A percentile compares a stretch with the other conserved stretches of the same genome.
Evolutionary conservation across 495 filamentous ascomycete genomes (phyloP).

Genomic region (Wilcoxina mikolae): DNA sequence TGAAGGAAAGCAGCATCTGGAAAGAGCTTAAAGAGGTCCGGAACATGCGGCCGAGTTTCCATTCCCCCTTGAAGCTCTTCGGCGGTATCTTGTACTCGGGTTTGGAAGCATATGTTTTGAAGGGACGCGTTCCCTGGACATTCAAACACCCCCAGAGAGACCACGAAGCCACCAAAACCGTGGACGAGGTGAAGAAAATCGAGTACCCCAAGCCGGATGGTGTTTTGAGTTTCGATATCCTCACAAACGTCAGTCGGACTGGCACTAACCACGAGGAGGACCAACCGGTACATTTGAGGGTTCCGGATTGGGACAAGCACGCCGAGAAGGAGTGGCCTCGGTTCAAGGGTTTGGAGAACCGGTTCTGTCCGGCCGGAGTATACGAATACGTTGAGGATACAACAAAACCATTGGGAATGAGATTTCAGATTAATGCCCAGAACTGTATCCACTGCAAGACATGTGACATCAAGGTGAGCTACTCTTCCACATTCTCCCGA

Average conservation of each 20-base stretch:
- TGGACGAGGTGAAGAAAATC: constrained; percentile 69
- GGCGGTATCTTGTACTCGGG: constrained; percentile 90
- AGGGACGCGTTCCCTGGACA: constrained; percentile 82
- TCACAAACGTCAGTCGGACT: constrained; percentile 84
- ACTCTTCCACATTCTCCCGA: background rate
- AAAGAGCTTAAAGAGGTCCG: constrained; percentile 86
- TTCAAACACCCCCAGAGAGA: constrained; percentile 67
- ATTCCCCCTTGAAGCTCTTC: constrained; percentile 64
- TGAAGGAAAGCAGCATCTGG: constrained; percentile 84
- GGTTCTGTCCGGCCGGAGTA: constrained; percentile 98
- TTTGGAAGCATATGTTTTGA: constrained; percentile 74
- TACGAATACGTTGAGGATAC: constrained; percentile 96
- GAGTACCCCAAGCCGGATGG: constrained; percentile 95
- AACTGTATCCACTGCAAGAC: constrained; percentile 99
- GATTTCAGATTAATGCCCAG: constrained; percentile 96
- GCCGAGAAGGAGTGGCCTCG: constrained; percentile 63
- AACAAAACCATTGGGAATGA: constrained; percentile 59
- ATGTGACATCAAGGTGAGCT: constrained; percentile 71
- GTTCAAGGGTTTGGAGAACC: constrained; percentile 86
- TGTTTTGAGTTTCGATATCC: constrained; percentile 83
- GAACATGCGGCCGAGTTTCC: constrained; percentile 94
- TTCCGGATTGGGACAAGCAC: constrained; percentile 87
- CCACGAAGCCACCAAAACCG: constrained; percentile 61
- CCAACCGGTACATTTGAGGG: constrained; percentile 89
- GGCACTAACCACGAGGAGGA: constrained; percentile 99